Conservation (phyloP, 208 protist species). For the Tritrichomonas musculus region DNA sequence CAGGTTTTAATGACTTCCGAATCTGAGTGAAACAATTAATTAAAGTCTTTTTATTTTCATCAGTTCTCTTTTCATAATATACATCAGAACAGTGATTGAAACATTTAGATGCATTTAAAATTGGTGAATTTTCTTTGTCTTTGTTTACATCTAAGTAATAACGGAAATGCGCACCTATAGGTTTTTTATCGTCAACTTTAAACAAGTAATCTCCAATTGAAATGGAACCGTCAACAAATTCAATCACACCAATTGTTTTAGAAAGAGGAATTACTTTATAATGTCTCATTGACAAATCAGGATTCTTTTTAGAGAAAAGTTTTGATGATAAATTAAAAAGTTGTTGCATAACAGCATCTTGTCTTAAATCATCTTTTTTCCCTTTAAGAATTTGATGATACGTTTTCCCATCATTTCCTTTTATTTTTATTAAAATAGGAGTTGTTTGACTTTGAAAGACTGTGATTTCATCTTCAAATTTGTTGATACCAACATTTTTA, state of each 20-base stretch:
- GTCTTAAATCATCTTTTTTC: conserved; percentile 19
- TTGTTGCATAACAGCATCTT: conserved; percentile 17
- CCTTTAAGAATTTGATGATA: conserved; percentile 25
- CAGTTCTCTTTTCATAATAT: not conserved
- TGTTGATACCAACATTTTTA: not conserved
- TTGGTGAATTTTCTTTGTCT: not conserved
- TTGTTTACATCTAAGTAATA: not conserved
- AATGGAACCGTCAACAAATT: not conserved
- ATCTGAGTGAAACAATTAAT: not conserved
- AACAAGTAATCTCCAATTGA: not conserved
- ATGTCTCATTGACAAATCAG: not conserved
- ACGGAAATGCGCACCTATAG: not conserved
- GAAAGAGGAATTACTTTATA: conserved; percentile 26
- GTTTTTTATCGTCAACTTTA: too few relatives aligned
- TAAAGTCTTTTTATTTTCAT: not conserved
- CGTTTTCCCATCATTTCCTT: not conserved
- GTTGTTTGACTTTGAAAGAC: not conserved
- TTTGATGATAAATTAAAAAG: not conserved
- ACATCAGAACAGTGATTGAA: too few relatives aligned
- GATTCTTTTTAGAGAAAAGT: not conserved
- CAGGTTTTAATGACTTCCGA: conserved; percentile 36
- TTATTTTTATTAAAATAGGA: not conserved
- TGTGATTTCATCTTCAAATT: not conserved
- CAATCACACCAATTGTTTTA: not conserved
- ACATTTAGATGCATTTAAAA: not conserved